Base-by-base conservation (phyloP, 1,284 basidiomycete genomes). In the Pseudozyma hubeiensis region DNA sequence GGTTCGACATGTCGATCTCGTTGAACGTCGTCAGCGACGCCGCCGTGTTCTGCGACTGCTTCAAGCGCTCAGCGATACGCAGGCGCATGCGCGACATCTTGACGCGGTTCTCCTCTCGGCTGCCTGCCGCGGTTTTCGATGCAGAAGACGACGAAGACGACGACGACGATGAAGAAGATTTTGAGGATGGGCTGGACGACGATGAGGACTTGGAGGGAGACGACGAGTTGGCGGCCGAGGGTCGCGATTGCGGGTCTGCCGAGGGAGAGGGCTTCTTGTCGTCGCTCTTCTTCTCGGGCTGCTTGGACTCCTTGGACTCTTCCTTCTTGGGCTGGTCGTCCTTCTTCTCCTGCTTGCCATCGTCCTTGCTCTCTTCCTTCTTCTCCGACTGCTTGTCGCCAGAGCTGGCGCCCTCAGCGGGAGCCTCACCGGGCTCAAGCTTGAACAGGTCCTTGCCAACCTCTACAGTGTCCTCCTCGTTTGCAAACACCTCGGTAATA, bases 1-100 rank as follows among this genome's bases (percentile, higher is more conserved):
- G 87, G 48, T 91, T 91, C 47, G 93, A 94, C 96, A 99, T 99
- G 88, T 99, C 96, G 84, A 99, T 94, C 87, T 99, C 96, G 87
- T 99, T 98, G 89, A 99, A 99, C 46, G 96, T 99, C 54, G 97
- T 99, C 74, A 99, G 87, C 63, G 94, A 94, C 48, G 96, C 96
- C 10, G 96, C 97, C 13, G 94, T 90, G 86, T 98, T 98, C 86
- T 99, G 96, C 44, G 95, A 97, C 85, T 97, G 92, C 88, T 99
- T 99, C 84, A 99, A 89, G 64, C 96, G 93, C 87, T 97, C 94
- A 50, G 96, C 93, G 82, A 99, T 99, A 72, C 96, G 92, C 78
- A 92, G 88, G 68, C 96, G 93, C 97, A 99, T 99, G 29, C 82
- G 74, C 62, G 68, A 78, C 82, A 84, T 84, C 77, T 84, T 84